These are phyloP conservation scores for Kluyveromyces starmeri DNA, from an alignment of 805 yeast genomes.

Conservation along the genomic window DNA sequence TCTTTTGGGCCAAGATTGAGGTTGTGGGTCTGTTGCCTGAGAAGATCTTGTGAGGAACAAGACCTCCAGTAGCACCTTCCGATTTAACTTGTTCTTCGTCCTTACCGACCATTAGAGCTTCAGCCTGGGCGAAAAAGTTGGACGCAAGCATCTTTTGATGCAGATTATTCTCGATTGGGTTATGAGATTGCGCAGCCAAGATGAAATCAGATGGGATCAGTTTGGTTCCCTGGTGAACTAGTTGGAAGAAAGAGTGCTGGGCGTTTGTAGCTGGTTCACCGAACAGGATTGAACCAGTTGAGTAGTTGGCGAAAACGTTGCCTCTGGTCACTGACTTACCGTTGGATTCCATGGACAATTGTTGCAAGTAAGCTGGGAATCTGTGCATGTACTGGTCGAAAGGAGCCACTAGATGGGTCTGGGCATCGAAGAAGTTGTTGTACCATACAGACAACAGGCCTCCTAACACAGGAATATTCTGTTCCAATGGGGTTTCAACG, in stretches of 20 bases:
- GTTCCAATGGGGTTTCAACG: slow-evolving; percentile 69
- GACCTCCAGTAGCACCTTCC: slow-evolving; percentile 80
- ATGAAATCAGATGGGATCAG: slow-evolving; percentile 95
- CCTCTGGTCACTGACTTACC: slow-evolving; percentile 96
- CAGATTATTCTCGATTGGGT: slow-evolving; percentile 87
- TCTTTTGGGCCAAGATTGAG: slow-evolving; percentile 87
- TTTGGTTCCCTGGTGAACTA: slow-evolving; percentile 98
- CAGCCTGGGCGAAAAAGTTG: slow-evolving; percentile 97
- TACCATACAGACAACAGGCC: slow-evolving; percentile 96
- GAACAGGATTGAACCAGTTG: slow-evolving; percentile 90
- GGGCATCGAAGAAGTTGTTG: slow-evolving; percentile 96
- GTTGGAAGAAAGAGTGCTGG: slow-evolving; percentile 98
- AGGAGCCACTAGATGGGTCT: slow-evolving; percentile 97
- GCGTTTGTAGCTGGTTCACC: slow-evolving; percentile 99
- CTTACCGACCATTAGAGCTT: slow-evolving; percentile 96
- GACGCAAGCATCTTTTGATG: slow-evolving; percentile 99
- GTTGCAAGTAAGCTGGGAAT: slow-evolving; percentile 99
- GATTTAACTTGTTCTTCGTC: slow-evolving; percentile 70
- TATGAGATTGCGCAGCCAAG: slow-evolving; percentile 94
- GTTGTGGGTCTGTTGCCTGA: slow-evolving; percentile 99
- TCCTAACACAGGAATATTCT: slow-evolving; percentile 89
- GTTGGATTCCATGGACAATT: slow-evolving; percentile 97
- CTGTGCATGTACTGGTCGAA: slow-evolving; percentile 98
- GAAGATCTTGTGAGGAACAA: slow-evolving; percentile 93
- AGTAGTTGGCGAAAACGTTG: slow-evolving; percentile 83